These are phyloP conservation scores for Colletotrichum incanum DNA, from an alignment of 2,329 filamentous ascomycete species.

Conservation along the genomic window DNA sequence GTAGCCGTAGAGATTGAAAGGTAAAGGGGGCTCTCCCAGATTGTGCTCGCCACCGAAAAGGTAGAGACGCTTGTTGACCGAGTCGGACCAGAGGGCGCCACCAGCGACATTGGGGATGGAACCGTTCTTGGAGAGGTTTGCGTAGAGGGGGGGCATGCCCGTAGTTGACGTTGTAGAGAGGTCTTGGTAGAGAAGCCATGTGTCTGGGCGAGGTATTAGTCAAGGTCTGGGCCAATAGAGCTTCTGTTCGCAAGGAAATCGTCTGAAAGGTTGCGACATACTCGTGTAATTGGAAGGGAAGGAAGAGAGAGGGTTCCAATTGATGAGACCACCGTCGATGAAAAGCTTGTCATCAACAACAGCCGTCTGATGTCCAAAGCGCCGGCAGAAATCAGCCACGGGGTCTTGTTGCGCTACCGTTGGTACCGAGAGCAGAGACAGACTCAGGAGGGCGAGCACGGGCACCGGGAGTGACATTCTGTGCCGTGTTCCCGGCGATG, in stretches of 20 bases:
- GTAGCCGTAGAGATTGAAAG: slow-evolving; percentile 70
- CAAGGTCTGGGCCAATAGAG: background rate
- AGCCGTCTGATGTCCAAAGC: slow-evolving; percentile 73
- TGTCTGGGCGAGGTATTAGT: slow-evolving; percentile 55
- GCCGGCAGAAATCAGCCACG: slow-evolving; percentile 67
- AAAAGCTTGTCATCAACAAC: slow-evolving; percentile 73
- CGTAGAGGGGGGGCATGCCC: slow-evolving; percentile 67
- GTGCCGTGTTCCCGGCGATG: background rate
- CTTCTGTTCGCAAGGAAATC: background rate
- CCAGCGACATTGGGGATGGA: slow-evolving; percentile 65
- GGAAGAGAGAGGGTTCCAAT: slow-evolving; percentile 66
- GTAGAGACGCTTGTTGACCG: slow-evolving; percentile 75
- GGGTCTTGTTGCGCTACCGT: slow-evolving; percentile 62
- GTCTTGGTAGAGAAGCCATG: slow-evolving; percentile 71
- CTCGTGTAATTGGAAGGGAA: slow-evolving; percentile 70
- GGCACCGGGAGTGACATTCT: background rate
- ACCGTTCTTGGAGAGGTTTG: slow-evolving; percentile 72
- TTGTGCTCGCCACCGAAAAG: slow-evolving; percentile 73
- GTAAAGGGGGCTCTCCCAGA: slow-evolving; percentile 55
- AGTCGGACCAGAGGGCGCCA: slow-evolving; percentile 71
- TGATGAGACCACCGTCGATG: slow-evolving; percentile 74
- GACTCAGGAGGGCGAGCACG: slow-evolving; percentile 4
- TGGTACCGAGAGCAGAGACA: slow-evolving; percentile 21
- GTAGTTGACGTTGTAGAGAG: slow-evolving; percentile 62
- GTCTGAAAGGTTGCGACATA: slow-evolving; percentile 52